Evolutionary conservation across 2,329 filamentous ascomycete species (phyloP).

Genomic region (Zasmidium citrigriseum): DNA sequence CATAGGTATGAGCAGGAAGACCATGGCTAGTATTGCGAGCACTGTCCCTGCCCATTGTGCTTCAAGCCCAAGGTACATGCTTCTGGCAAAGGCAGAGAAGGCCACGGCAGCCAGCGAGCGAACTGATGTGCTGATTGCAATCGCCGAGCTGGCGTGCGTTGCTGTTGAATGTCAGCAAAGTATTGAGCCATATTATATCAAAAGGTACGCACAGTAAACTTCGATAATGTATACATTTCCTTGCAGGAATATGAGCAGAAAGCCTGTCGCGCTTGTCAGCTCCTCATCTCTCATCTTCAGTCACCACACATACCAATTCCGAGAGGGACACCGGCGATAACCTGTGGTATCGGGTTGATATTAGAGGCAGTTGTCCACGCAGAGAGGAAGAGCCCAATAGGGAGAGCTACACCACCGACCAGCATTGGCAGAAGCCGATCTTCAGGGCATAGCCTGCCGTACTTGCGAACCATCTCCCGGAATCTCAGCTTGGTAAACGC

Average conservation of each 20-base stretch:
- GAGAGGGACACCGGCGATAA: constrained; percentile 40
- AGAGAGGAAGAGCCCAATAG: constrained; percentile 48
- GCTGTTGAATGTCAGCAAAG: constrained; percentile 1
- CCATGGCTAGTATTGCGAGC: constrained; percentile 32
- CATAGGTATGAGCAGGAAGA: constrained; percentile 23
- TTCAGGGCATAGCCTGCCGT: constrained; percentile 30
- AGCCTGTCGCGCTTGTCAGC: not conserved
- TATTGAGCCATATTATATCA: not conserved
- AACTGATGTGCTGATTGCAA: constrained; percentile 36
- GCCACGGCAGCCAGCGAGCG: constrained; percentile 34
- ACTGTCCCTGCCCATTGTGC: constrained; percentile 30
- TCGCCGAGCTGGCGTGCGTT: constrained; percentile 28
- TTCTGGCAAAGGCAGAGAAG: constrained; percentile 32
- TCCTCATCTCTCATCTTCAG: not conserved
- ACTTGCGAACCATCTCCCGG: constrained; percentile 13
- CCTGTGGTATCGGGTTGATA: constrained; percentile 42
- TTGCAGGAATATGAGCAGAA: constrained; percentile 3
- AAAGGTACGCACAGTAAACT: constrained; percentile 4
- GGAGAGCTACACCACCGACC: constrained; percentile 29
- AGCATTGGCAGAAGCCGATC: constrained; percentile 35
- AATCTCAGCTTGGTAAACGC: constrained; percentile 8
- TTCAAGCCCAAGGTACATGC: constrained; percentile 36
- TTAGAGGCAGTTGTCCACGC: constrained; percentile 41
- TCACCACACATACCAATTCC: constrained; percentile 34
- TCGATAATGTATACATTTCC: constrained; percentile 7